Conservation (phyloP, 169 alveolate genomes). For the Fabrea salina region DNA sequence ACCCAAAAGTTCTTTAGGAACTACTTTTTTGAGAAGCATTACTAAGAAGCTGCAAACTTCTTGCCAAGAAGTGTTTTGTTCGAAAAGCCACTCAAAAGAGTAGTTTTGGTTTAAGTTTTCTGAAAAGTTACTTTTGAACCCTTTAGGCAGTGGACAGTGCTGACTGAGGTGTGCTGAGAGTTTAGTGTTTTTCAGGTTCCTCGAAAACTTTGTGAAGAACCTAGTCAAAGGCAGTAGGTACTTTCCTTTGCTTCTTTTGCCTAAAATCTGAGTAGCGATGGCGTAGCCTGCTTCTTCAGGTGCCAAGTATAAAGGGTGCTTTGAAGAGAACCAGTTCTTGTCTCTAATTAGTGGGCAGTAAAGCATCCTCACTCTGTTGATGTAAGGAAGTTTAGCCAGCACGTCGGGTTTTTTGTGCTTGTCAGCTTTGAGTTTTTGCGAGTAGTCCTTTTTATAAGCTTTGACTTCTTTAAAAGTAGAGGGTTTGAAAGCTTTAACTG, state of each 20-base stretch:
- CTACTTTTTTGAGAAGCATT: not conserved
- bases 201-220: not conserved
- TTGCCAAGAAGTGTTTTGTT: not conserved
- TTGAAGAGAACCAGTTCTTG: not conserved
- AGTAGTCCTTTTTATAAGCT: not conserved
- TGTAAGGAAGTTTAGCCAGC: not conserved
- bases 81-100: not conserved
- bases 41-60: not conserved
- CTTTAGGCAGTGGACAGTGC: constrained; percentile 15
- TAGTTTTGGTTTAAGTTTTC: not conserved
- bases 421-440: not conserved
- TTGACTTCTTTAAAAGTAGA: not conserved
- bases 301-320: not conserved
- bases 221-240: not conserved
- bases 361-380: not conserved
- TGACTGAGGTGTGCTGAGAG: not conserved
- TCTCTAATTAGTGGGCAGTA: not conserved
- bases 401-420: not conserved
- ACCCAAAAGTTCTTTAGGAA: not conserved
- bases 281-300: not conserved
- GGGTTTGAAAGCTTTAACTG: not conserved
- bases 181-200: not conserved
- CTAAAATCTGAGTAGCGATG: not conserved
- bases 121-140: not conserved
- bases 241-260: not conserved